Percentiles rank a stretch among this genome's conserved stretches.
Evolutionary conservation across 331 rosid genomes (phyloP).

Genomic region (Rhamnella rubrinervis): DNA sequence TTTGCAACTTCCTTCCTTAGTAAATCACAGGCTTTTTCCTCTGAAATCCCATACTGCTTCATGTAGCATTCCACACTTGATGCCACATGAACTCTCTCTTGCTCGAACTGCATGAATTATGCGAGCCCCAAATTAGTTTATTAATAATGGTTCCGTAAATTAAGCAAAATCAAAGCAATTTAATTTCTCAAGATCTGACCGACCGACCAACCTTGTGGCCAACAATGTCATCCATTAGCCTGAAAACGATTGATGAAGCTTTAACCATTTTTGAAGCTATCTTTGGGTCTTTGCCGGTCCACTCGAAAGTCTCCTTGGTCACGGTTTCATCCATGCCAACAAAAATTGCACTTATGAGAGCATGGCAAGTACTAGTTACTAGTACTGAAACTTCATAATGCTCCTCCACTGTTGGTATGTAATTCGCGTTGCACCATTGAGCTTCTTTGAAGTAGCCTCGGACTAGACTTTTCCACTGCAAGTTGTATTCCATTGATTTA

Average conservation of each 20-base stretch:
- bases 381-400: background rate
- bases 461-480: background rate
- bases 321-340: conserved; percentile 2
- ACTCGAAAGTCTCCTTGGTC: background rate
- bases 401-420: conserved; percentile 1
- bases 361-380: background rate
- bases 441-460: background rate
- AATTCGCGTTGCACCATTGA: background rate
- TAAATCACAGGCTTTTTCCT: too few species aligned
- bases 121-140: too few species aligned
- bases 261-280: background rate
- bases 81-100: too few species aligned
- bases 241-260: background rate
- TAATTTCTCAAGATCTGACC: too few species aligned
- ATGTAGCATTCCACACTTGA: too few species aligned
- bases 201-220: background rate
- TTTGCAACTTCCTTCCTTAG: too few species aligned
- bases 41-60: too few species aligned
- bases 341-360: background rate
- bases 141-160: background rate
- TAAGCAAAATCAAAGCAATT: too few species aligned
- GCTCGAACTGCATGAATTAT: too few species aligned
- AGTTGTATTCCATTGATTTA: too few species aligned
- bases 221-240: conserved; percentile 6
- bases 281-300: background rate